Evolutionary conservation across 176 grass and related monocot species (phyloP).

Genomic region (Ensete glaucum): DNA sequence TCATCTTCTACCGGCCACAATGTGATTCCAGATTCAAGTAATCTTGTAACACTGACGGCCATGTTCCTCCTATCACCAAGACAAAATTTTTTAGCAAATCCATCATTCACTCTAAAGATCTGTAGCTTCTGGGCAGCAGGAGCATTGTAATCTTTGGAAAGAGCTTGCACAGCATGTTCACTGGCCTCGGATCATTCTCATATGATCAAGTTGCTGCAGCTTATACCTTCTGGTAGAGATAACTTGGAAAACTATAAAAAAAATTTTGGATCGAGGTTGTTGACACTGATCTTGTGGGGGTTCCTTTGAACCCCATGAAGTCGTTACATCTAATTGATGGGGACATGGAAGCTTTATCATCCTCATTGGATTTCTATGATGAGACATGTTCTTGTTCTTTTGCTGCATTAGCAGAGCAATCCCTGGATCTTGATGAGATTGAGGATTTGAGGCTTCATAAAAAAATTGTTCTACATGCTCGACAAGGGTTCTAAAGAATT

Average conservation of each 20-base stretch:
- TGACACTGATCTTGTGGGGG: conserved; percentile 28
- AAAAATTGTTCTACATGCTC: conserved; percentile 49
- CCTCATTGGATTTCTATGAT: not conserved
- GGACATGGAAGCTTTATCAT: not conserved
- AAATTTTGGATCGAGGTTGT: conserved; percentile 33
- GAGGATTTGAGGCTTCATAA: conserved; percentile 55
- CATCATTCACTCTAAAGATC: not conserved
- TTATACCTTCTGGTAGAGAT: conserved; percentile 11
- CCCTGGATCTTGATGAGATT: conserved; percentile 36
- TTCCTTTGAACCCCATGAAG: conserved; percentile 11
- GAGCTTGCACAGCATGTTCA: not conserved
- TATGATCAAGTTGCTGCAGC: conserved; percentile 1
- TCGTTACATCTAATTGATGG: not conserved
- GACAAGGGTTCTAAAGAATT: conserved; percentile 51
- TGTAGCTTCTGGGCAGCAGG: not conserved
- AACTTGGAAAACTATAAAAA: conserved; percentile 10
- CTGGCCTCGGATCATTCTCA: not conserved
- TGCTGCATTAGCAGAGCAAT: not conserved
- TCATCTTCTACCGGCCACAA: too few species aligned
- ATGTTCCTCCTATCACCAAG: not conserved
- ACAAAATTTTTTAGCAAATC: not conserved
- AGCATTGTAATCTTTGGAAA: not conserved
- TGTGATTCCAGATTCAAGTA: too few species aligned
- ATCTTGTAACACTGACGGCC: not conserved
- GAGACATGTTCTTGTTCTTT: conserved; percentile 7